phyloP scores from a whole-genome alignment of 768 basidiomycete genomes.

The Tulasnella sp. region DNA sequence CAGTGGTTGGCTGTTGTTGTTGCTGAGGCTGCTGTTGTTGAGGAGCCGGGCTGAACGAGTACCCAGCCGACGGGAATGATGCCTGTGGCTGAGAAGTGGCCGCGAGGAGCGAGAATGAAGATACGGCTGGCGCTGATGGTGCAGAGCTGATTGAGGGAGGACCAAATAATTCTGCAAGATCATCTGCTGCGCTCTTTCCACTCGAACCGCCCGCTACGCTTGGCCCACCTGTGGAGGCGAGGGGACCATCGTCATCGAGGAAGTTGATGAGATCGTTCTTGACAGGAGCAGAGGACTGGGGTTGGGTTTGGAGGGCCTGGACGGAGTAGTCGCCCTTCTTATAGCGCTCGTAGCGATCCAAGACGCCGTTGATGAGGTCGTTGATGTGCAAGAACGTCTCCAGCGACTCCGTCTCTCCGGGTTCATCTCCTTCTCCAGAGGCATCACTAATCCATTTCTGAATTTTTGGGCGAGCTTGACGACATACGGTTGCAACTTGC shows the following conservation, averaged over 20 bases:
- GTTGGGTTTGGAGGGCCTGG: conserved; percentile 36
- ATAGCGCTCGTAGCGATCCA: conserved; percentile 86
- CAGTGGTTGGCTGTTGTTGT: not conserved
- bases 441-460: conserved; percentile 98
- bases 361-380: conserved; percentile 91
- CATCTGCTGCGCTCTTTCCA: conserved; percentile 33
- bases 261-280: conserved; percentile 57
- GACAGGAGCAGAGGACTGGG: conserved; percentile 22
- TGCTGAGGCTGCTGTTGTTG: not conserved
- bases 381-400: conserved; percentile 94
- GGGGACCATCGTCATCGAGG: conserved; percentile 40
- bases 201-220: conserved; percentile 25
- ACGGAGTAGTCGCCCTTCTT: conserved; percentile 82
- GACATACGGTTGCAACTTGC: conserved; percentile 85
- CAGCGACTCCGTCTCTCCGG: not conserved
- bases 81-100: conserved; percentile 17
- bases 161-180: conserved; percentile 58
- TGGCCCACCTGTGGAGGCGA: conserved; percentile 12
- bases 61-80: conserved; percentile 23
- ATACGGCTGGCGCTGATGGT: conserved; percentile 5
- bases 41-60: not conserved
- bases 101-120: conserved; percentile 24
- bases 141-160: conserved; percentile 18
- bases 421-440: conserved; percentile 59
- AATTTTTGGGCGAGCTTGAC: conserved; percentile 79